Conservation (phyloP, 495 filamentous ascomycete species). For the Talaromyces liani region DNA sequence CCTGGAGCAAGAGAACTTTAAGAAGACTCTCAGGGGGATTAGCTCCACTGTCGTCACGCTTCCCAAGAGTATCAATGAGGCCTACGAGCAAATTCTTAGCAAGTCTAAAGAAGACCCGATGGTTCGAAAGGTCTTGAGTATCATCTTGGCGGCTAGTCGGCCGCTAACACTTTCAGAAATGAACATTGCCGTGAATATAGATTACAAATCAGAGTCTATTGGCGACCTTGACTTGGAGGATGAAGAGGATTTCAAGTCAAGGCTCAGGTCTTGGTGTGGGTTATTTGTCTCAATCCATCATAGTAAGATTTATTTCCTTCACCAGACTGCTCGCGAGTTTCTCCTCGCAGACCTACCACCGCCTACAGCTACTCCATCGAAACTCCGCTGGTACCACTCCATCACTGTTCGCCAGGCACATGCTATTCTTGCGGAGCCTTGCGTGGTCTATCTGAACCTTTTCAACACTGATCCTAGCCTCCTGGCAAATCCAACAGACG, state of each 20-base stretch:
- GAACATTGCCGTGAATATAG: constrained; percentile 25
- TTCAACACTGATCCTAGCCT: not conserved
- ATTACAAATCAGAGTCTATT: constrained; percentile 10
- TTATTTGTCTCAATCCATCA: constrained; percentile 29
- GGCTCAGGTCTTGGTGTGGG: constrained; percentile 28
- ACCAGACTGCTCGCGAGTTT: constrained; percentile 38
- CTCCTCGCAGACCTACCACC: constrained; percentile 9
- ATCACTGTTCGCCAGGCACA: constrained; percentile 13
- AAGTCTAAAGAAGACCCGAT: constrained; percentile 14
- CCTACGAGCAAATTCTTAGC: constrained; percentile 37
- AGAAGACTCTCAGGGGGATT: constrained; percentile 12
- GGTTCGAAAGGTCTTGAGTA: constrained; percentile 24
- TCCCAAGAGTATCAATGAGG: constrained; percentile 27
- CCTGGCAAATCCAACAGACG: no score
- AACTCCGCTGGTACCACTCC: not conserved
- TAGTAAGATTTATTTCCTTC: constrained; percentile 31
- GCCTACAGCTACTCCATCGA: not conserved
- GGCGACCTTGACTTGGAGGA: constrained; percentile 13
- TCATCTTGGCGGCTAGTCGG: constrained; percentile 28
- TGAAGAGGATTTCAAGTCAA: constrained; percentile 16
- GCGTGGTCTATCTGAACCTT: not conserved
- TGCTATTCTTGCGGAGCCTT: constrained; percentile 3
- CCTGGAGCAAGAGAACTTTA: constrained; percentile 17
- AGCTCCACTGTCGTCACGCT: constrained; percentile 14
- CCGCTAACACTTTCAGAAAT: constrained; percentile 35